These are phyloP conservation scores for Mycotypha africana DNA, from an alignment of 371 early-diverging fungal genomes.

Conservation along the genomic window DNA sequence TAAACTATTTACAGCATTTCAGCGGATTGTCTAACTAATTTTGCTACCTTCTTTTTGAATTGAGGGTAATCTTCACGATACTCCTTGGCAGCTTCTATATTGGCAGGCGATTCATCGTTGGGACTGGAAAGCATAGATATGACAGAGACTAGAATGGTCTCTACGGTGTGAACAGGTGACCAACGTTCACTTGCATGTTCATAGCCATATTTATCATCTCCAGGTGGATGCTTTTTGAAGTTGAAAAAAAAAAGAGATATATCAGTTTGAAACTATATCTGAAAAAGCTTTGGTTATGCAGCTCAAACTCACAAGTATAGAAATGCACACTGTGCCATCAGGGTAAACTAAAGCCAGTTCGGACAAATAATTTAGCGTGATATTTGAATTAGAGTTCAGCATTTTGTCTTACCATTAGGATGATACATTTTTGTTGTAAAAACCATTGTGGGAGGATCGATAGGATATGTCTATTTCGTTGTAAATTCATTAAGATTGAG, in stretches of 20 bases:
- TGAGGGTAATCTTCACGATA: slow-evolving; percentile 62
- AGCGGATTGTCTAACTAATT: slow-evolving; percentile 64
- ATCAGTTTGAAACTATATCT: too few relatives aligned
- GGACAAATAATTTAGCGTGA: too few relatives aligned
- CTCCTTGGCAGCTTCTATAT: slow-evolving; percentile 85
- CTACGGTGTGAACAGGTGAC: slow-evolving; percentile 93
- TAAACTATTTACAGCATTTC: slow-evolving; percentile 16
- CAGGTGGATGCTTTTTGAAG: slow-evolving; percentile 66
- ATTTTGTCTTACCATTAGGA: slow-evolving; percentile 64
- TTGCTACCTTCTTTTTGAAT: slow-evolving; percentile 74
- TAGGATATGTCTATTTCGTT: slow-evolving; percentile 54
- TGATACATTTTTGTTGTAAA: slow-evolving; percentile 83
- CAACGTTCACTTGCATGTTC: slow-evolving; percentile 89
- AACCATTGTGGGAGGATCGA: slow-evolving; percentile 80
- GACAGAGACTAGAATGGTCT: slow-evolving; percentile 84
- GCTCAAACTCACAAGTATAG: slow-evolving; percentile 67
- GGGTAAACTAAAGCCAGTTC: slow-evolving; percentile 58
- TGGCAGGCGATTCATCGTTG: slow-evolving; percentile 93
- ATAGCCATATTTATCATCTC: slow-evolving; percentile 90
- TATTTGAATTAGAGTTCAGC: too few relatives aligned
- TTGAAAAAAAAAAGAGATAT: too few relatives aligned
- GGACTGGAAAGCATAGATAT: slow-evolving; percentile 88
- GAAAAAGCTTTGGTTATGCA: too few relatives aligned
- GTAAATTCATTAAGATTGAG: too few relatives aligned
- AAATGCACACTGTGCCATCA: slow-evolving; percentile 88